Evolutionary conservation across 352 stramenopile genomes (phyloP).

Genomic region (Pythium pyrilobum): DNA sequence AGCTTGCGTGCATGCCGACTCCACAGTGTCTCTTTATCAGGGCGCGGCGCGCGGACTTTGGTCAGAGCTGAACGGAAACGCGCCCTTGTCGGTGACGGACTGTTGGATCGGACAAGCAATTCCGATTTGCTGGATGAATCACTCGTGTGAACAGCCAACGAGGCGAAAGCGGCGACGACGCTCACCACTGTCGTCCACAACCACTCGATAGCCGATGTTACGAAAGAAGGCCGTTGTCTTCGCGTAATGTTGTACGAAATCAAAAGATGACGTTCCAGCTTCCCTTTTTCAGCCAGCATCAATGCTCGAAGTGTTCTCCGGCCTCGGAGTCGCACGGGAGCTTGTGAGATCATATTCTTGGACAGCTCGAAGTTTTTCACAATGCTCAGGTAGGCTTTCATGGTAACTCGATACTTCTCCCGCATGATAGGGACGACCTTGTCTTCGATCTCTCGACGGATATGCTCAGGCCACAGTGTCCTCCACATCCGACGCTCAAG

Average conservation of each 20-base stretch:
- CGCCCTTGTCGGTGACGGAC: too few relatives aligned
- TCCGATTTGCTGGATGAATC: too few relatives aligned
- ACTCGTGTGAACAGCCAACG: too few relatives aligned
- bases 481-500: constrained; percentile 40
- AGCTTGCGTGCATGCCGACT: constrained; percentile 5
- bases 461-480: constrained; percentile 32
- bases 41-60: background rate
- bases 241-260: background rate
- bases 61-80: background rate
- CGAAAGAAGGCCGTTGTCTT: too few relatives aligned
- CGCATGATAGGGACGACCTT: constrained; percentile 22
- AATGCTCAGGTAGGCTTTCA: constrained; percentile 1
- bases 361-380: constrained; percentile 13
- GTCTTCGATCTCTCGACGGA: constrained; percentile 33
- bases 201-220: too few relatives aligned
- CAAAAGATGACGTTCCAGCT: constrained; percentile 1
- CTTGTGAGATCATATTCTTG: constrained; percentile 19
- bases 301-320: background rate
- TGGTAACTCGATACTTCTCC: constrained; percentile 1
- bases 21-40: constrained; percentile 7
- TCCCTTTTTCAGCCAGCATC: constrained; percentile 10
- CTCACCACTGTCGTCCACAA: too few relatives aligned
- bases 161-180: too few relatives aligned
- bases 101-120: too few relatives aligned
- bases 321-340: constrained; percentile 27